Evolutionary conservation across 371 early-diverging fungal species (phyloP), one percentile per base, ranked within the genome.

Genomic region (Rhizopus arrhizus): DNA sequence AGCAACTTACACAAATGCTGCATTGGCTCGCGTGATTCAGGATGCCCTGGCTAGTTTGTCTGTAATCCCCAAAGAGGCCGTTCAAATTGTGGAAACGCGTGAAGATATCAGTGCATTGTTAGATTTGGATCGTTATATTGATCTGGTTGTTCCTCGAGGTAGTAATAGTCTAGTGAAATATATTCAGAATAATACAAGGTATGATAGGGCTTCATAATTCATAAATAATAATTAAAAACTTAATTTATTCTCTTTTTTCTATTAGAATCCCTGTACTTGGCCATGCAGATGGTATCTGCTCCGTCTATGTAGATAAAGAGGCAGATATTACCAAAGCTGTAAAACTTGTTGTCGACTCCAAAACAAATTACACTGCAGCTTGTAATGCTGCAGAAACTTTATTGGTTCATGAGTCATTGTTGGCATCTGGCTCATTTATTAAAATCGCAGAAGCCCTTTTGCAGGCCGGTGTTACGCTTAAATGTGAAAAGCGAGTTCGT

Each of bases 211-310:
- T 22, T 22, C 22, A 22, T 22, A 22, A 22, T 22, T 22, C 22
- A 22, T 22, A 22, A 22, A 22, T 22, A 22, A 22, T 22, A 22
- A 22, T 22, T 22, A 22, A 22, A 22, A 22, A 22, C 22, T 22
- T 22, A n/a, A 36, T 29, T 51, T 42, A 11, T 55, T 36, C 33
- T 59, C 65, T 55, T 33, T 31, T 40, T 33, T 29, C 34, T 15
- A 11, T 35, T 74, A 87, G 95, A 61, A 97, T 96, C 59, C 97
- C 98, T n/a, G 98, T 98, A 5, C 85, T 98, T 43, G 97, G 98
- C 48, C 98, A 98, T 68, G 98, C 98, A 34, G 97, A 98, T 74
- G 98, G 98, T 41, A 73, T 98, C 58, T 97, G 97, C 77, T 86
- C 95, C 3, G 85, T 93, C 2, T 98, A 85, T 72, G 68, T 98